Evolutionary conservation across 2,329 filamentous ascomycete genomes (phyloP).

Genomic region (Rutstroemia sp.): DNA sequence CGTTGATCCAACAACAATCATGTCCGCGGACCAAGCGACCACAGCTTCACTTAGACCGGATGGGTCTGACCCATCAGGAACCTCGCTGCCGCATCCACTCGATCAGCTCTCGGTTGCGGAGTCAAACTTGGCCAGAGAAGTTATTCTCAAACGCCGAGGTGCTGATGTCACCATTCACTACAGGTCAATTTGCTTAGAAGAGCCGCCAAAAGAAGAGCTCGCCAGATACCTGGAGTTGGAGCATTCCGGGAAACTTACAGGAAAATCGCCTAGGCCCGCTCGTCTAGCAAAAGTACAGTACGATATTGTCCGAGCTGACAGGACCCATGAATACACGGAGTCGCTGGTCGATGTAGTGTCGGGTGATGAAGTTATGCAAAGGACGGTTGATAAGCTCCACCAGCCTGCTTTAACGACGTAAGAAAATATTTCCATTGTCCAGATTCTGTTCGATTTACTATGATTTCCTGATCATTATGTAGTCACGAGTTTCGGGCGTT

Average conservation of each 20-base stretch:
- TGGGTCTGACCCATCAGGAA: slow-evolving; percentile 40
- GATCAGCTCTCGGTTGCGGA: background rate
- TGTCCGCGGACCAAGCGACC: slow-evolving; percentile 63
- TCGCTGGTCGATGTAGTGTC: slow-evolving; percentile 42
- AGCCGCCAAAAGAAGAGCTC: slow-evolving; percentile 44
- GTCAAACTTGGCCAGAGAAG: background rate
- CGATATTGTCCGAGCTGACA: slow-evolving; percentile 44
- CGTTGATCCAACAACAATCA: background rate
- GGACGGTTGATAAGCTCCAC: slow-evolving; percentile 39
- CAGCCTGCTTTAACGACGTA: slow-evolving; percentile 41
- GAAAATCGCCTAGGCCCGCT: slow-evolving; percentile 33
- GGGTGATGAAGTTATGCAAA: slow-evolving; percentile 35
- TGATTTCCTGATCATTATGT: slow-evolving; percentile 8
- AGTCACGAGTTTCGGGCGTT: slow-evolving; percentile 16
- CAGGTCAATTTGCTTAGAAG: slow-evolving; percentile 31
- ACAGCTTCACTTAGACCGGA: slow-evolving; percentile 73
- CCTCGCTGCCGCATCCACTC: background rate
- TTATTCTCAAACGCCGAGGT: background rate
- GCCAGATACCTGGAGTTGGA: slow-evolving; percentile 41
- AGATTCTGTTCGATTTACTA: background rate
- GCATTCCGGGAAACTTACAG: slow-evolving; percentile 32
- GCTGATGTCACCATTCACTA: slow-evolving; percentile 26
- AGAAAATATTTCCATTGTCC: slow-evolving; percentile 20
- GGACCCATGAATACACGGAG: slow-evolving; percentile 46
- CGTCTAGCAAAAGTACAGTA: slow-evolving; percentile 34